Base-by-base conservation (phyloP, 179 eudicot genomes). In the Silene vulgaris region DNA sequence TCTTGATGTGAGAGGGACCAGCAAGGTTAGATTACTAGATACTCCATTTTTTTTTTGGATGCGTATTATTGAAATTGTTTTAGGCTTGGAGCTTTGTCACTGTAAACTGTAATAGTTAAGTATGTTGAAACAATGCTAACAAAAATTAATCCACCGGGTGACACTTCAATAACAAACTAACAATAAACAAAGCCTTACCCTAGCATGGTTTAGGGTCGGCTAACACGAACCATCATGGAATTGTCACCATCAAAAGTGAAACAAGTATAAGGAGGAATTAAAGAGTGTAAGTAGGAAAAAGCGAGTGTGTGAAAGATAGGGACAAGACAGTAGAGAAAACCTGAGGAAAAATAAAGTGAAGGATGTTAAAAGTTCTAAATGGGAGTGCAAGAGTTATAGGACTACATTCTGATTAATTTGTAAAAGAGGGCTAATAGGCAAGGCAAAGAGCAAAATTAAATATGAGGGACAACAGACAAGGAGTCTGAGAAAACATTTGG, bases 1-100 rank as follows among this genome's bases (percentile, higher is more conserved):
- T 84, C 89, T 95, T 76, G 87, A 87, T 76, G 79, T 87, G 59
- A 84, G 99, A 80, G 99, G 99, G 50, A 87, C 94, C 20, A 87
- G 93, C 76, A 92, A 88, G 97, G 99, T 95, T 77, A 37, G 9
- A 68, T 69, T 5, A 68, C 68, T 77, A 26, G 59, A 14, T 66
- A 12, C 13, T 29, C 13, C 2, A 68, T 35, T 43, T 8, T 28
- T 30, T 11, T 21, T 0, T 56, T 19, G 23, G 2, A 13, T 78
- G 40, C 40, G 70, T 23, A 5, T 48, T 3, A 8, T 21, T 60
- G 26, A 8, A 30, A 48, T 19, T 57, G 62, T 28, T 12, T 70
- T 19, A 50, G 12, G 19, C 40, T 23, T 50, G 50, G 19, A 70
- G 61, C 19, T 11, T 29, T 65, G 6, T 29, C 69, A 28, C 12